Base-by-base conservation (phyloP, 805 yeast species). In the Nakazawaea anatomiae region DNA sequence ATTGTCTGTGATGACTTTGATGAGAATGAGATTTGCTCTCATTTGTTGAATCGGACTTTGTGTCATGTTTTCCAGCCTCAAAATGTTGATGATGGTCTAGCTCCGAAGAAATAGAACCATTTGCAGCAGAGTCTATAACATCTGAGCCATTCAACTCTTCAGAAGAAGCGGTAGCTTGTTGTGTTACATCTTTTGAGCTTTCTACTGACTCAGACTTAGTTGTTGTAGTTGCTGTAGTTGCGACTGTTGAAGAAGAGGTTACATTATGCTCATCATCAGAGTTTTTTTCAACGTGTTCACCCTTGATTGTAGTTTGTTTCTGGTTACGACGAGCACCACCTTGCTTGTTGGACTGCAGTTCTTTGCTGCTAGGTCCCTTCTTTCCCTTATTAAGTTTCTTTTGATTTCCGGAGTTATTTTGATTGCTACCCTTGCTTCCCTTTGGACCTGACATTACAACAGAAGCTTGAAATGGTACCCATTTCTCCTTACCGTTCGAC, bases 391-490 rank as follows among this genome's bases (percentile, higher is more conserved):
- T 56, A 54, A 52, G 56, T 54, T 58, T 60, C 53, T 57, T 52
- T 52, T 57, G 43, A 28, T 51, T 54, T 44, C 35, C 50, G 44
- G 18, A 25, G 29, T 35, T 40, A 39, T 27, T 41, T 44, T 52
- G 52, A 43, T 52, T 51, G 27, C 35, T 52, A 11, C 29, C 44
- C 40, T 44, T 54, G 44, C 48, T 42, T n/a, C 42, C 46, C 34
- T 55, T 56, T 10, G 69, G 63, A 49, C 61, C 63, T 25, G 75
- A 70, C 40, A 77, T 69, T 30, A 75, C 75, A 45, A 77, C 78
- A 41, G 79, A 67, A 30, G 81, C 87, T 57, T 80, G 75, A 63
- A 77, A 80, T n/a, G 89, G 89, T 39, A 83, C 77, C 88, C 89
- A 83, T 63, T 85, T 86, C 59, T 80, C 85, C 59, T 78, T 81